phyloP scores from a whole-genome alignment of 2,329 filamentous ascomycete genomes.

The Phyllosticta capitalensis region DNA sequence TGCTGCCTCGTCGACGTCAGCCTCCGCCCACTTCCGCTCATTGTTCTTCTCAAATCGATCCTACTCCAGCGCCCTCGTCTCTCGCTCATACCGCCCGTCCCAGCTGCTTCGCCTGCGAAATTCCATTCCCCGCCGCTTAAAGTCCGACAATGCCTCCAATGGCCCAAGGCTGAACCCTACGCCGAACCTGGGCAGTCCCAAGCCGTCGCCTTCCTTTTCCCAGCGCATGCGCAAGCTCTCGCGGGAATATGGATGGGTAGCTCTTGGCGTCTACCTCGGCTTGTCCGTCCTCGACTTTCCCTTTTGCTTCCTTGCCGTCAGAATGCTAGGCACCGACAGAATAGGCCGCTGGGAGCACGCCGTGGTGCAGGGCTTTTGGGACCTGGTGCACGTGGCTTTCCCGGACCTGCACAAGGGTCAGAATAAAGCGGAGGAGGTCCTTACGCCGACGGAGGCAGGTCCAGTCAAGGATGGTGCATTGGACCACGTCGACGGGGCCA shows the following conservation, averaged over 20 bases:
- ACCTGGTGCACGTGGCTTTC: conserved; percentile 50
- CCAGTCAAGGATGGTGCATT: conserved; percentile 23
- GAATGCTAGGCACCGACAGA: conserved; percentile 69
- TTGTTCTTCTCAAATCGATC: conserved; percentile 3
- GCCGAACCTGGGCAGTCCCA: conserved; percentile 31
- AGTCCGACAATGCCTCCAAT: conserved; percentile 21
- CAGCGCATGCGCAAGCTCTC: conserved; percentile 73
- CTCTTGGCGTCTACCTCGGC: conserved; percentile 79
- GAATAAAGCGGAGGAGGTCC: conserved; percentile 37
- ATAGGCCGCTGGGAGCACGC: conserved; percentile 68
- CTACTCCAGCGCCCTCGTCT: neutral
- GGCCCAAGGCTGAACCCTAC: conserved; percentile 26
- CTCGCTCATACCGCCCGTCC: neutral
- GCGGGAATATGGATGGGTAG: conserved; percentile 89
- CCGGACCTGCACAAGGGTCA: conserved; percentile 35
- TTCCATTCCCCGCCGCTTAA: conserved; percentile 22
- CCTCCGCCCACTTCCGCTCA: conserved; percentile 16
- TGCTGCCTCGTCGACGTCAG: neutral
- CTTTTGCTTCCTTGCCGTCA: conserved; percentile 85
- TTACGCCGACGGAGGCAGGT: conserved; percentile 30
- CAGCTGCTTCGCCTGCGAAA: conserved; percentile 14
- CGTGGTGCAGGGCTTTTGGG: conserved; percentile 52
- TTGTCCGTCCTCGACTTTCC: conserved; percentile 86
- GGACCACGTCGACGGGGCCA: conserved; percentile 39
- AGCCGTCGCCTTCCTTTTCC: conserved; percentile 47